Evolutionary conservation across 2,329 filamentous ascomycete genomes (phyloP).

Genomic region (Didymella sp.): DNA sequence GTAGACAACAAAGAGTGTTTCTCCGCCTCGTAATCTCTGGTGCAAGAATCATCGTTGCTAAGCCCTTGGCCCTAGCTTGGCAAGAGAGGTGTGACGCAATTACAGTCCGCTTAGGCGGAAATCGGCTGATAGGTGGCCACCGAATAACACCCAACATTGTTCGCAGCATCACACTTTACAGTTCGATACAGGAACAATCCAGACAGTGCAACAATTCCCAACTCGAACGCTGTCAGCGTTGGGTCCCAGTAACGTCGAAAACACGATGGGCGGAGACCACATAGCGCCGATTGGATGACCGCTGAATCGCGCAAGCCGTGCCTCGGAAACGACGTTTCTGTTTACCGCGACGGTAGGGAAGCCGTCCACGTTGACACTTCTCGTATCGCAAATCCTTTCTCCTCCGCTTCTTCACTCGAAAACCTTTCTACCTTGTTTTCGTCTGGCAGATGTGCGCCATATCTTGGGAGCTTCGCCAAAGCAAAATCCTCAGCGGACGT

Average conservation of each 20-base stretch:
- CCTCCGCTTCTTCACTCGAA: not conserved
- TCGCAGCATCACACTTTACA: not conserved
- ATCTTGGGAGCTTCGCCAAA: not conserved
- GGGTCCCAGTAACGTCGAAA: not conserved
- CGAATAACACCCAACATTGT: not conserved
- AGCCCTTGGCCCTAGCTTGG: slow-evolving; percentile 19
- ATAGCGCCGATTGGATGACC: slow-evolving; percentile 15
- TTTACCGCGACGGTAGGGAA: slow-evolving; percentile 7
- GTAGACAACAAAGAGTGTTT: slow-evolving; percentile 13
- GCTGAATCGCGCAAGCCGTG: slow-evolving; percentile 10
- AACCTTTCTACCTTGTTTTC: too few relatives aligned
- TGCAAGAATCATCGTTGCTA: slow-evolving; percentile 21
- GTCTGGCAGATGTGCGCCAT: not conserved
- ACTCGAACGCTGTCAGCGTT: not conserved
- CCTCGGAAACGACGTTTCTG: slow-evolving; percentile 3
- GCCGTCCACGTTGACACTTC: not conserved
- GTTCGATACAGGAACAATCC: too few relatives aligned
- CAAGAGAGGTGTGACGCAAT: slow-evolving; percentile 13
- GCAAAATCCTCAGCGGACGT: not conserved
- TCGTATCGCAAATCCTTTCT: not conserved
- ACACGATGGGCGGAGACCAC: slow-evolving; percentile 10
- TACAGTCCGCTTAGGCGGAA: slow-evolving; percentile 9
- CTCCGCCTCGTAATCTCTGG: slow-evolving; percentile 16
- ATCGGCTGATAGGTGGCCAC: slow-evolving; percentile 8
- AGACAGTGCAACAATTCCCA: not conserved